A percentile compares a stretch with the other conserved stretches of the same genome.
Conservation (phyloP, 139 green algal species). For the Haematococcus sp. region DNA sequence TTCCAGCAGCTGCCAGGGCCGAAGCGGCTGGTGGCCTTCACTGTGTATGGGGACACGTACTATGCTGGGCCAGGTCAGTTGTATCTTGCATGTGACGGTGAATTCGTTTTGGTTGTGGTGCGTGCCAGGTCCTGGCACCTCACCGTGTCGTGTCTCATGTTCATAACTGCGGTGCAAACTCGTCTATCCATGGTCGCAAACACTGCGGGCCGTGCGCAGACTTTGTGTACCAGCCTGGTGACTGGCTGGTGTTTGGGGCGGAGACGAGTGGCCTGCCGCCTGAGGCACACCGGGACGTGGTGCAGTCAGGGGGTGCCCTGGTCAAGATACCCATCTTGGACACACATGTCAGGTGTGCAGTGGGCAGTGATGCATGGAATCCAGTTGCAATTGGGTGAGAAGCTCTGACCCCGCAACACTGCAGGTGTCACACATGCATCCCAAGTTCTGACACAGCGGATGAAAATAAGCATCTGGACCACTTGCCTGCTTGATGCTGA, state of each 20-base stretch:
- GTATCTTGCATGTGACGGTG: not conserved
- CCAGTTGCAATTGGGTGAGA: no score
- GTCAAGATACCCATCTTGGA: conserved; percentile 88
- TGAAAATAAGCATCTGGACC: no score
- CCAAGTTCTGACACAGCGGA: no score
- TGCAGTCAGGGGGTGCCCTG: conserved; percentile 29
- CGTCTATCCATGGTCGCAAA: no score
- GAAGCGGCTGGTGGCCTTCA: conserved; percentile 73
- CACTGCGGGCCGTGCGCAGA: conserved; percentile 28
- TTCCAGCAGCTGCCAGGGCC: conserved; percentile 40
- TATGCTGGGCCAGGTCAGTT: conserved; percentile 51
- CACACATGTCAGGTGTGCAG: conserved; percentile 57
- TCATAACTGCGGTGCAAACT: no score
- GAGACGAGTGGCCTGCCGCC: conserved; percentile 76
- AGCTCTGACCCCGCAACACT: no score
- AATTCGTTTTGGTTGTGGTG: no score
- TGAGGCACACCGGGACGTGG: conserved; percentile 57
- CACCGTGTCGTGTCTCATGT: not conserved
- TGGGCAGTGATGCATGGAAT: not conserved
- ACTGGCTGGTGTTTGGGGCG: conserved; percentile 68
- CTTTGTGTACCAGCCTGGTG: conserved; percentile 56
- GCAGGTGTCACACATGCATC: no score
- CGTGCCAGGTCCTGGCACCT: no score
- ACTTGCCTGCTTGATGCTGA: no score
- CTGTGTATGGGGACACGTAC: conserved; percentile 60